Conservation (phyloP, 495 filamentous ascomycete species). For the Aspergillus indologenus region DNA sequence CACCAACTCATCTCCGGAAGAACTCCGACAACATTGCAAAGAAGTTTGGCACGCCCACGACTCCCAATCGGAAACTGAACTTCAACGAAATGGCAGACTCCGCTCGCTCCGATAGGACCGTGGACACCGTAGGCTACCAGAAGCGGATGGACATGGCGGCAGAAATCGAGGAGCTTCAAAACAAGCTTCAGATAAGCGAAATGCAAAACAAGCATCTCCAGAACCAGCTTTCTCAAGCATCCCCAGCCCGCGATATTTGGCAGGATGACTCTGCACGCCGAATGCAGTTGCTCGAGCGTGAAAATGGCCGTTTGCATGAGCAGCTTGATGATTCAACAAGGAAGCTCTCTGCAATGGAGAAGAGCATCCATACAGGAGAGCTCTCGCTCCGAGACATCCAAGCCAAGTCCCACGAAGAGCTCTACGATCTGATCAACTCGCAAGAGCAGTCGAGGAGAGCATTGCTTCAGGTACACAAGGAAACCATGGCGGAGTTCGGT, state of each 20-base stretch:
- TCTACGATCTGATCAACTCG: constrained; percentile 88
- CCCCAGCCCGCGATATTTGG: constrained; percentile 56
- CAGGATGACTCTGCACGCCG: constrained; percentile 79
- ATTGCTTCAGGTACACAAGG: constrained; percentile 79
- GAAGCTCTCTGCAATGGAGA: constrained; percentile 88
- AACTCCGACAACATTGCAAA: constrained; percentile 65
- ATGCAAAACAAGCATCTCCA: constrained; percentile 96
- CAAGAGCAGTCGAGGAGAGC: constrained; percentile 87
- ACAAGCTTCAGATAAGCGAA: constrained; percentile 89
- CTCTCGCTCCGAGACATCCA: constrained; percentile 89
- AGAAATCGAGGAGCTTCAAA: constrained; percentile 90
- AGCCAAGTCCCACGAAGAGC: constrained; percentile 89
- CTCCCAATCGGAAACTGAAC: constrained; percentile 68
- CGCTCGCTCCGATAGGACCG: constrained; percentile 79
- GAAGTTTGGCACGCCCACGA: constrained; percentile 70
- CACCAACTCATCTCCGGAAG: constrained; percentile 71
- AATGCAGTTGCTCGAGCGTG: constrained; percentile 87
- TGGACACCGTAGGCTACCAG: constrained; percentile 85
- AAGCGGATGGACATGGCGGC: constrained; percentile 87
- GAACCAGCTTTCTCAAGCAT: constrained; percentile 71
- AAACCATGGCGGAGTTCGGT: constrained; percentile 75
- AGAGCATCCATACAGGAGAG: constrained; percentile 82
- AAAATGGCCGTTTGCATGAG: constrained; percentile 88
- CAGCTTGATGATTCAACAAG: constrained; percentile 92
- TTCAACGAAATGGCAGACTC: constrained; percentile 68